Percentiles rank a stretch among this genome's conserved stretches.
These are phyloP conservation scores for Lepiota venenata DNA, from an alignment of 768 basidiomycete species.

Conservation along the genomic window DNA sequence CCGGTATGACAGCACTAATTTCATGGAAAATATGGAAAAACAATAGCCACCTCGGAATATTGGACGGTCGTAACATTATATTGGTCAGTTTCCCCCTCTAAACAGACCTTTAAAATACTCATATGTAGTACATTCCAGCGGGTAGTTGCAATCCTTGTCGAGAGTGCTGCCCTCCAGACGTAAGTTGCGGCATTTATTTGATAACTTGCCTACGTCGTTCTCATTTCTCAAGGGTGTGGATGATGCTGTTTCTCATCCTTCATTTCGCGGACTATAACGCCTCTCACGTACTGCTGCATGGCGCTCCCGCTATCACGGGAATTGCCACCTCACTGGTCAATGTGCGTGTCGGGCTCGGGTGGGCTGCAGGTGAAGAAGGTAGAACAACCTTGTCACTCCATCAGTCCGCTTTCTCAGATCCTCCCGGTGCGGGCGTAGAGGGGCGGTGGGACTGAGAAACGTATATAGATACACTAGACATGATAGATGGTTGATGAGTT, in stretches of 20 bases:
- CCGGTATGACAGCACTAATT: background rate
- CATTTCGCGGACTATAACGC: background rate
- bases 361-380: constrained; percentile 5
- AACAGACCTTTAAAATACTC: background rate
- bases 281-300: background rate
- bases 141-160: background rate
- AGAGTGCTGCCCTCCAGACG: constrained; percentile 6
- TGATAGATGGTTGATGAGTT: no score
- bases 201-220: background rate
- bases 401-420: background rate
- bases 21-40: background rate
- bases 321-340: background rate
- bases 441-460: no score
- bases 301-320: background rate
- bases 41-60: background rate
- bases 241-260: background rate
- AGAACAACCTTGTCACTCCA: background rate
- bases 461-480: no score
- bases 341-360: constrained; percentile 7
- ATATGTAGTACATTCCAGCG: background rate
- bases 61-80: background rate
- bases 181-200: background rate
- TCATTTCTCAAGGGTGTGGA: background rate
- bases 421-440: no score
- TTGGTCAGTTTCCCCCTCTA: background rate